phyloP scores from a whole-genome alignment of 208 protist genomes.

The Strigomonas galati region DNA sequence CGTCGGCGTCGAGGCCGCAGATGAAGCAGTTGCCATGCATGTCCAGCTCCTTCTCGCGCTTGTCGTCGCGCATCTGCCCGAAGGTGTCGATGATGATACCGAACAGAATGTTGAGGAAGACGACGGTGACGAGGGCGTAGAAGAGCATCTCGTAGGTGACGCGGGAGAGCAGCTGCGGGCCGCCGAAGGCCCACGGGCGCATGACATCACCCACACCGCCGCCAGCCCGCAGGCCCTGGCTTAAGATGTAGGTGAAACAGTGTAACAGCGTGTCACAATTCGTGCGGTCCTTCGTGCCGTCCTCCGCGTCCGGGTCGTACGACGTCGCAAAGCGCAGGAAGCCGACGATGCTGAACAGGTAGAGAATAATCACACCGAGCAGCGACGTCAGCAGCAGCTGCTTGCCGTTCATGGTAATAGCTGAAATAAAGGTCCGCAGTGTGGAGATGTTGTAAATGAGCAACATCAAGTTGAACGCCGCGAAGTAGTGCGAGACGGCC shows the following conservation, averaged over 20 bases:
- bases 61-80: slow-evolving; percentile 85
- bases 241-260: slow-evolving; percentile 77
- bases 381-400: slow-evolving; percentile 64
- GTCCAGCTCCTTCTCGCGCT: slow-evolving; percentile 67
- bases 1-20: slow-evolving; percentile 81
- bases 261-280: slow-evolving; percentile 66
- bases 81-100: slow-evolving; percentile 96
- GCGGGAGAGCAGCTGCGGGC: slow-evolving; percentile 38
- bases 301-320: slow-evolving; percentile 39
- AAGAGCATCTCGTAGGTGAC: slow-evolving; percentile 89
- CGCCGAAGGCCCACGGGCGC: slow-evolving; percentile 53
- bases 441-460: slow-evolving; percentile 71
- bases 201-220: slow-evolving; percentile 84
- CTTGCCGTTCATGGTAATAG: slow-evolving; percentile 80
- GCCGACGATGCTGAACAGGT: slow-evolving; percentile 81
- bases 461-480: slow-evolving; percentile 68
- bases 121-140: slow-evolving; percentile 91
- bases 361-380: slow-evolving; percentile 72
- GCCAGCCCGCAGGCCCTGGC: slow-evolving; percentile 68
- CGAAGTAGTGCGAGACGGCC: slow-evolving; percentile 63
- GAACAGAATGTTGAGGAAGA: slow-evolving; percentile 94
- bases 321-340: slow-evolving; percentile 52
- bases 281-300: slow-evolving; percentile 18
- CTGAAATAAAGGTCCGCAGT: slow-evolving; percentile 67
- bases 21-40: slow-evolving; percentile 92